Evolutionary conservation across 2,329 filamentous ascomycete species (phyloP).

Genomic region (Fusarium neocosmosporiellum): DNA sequence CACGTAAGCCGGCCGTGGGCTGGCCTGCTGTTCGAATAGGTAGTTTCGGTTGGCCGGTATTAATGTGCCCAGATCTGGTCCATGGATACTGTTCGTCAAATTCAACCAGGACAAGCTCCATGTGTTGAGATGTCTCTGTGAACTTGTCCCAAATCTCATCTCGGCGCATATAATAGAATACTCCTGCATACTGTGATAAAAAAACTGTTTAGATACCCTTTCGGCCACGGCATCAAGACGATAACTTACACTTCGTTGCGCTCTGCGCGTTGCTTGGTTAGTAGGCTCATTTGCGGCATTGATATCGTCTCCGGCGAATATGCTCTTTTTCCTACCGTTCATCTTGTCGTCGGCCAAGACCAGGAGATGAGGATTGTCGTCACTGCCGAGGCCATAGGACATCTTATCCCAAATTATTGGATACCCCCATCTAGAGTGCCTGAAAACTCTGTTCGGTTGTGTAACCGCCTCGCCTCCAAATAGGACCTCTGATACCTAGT

Average conservation of each 20-base stretch:
- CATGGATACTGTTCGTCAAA: neutral
- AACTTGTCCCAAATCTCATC: neutral
- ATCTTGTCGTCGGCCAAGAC: too few species aligned
- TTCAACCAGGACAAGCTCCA: neutral
- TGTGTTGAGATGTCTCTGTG: neutral
- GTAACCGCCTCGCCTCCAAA: neutral
- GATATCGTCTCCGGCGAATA: too few species aligned
- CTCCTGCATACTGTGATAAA: neutral
- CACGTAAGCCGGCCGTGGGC: neutral
- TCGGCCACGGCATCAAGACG: neutral
- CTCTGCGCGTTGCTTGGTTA: neutral
- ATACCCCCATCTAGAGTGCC: too few species aligned
- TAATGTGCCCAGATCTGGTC: neutral
- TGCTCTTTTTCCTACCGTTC: too few species aligned
- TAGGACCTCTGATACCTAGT: neutral
- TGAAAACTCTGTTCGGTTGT: too few species aligned
- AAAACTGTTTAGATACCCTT: neutral
- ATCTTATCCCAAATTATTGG: too few species aligned
- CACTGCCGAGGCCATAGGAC: too few species aligned
- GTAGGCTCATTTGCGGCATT: too few species aligned
- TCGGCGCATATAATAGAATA: slow-evolving; percentile 5
- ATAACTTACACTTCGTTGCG: neutral
- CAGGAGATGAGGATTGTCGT: too few species aligned
- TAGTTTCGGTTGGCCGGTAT: neutral
- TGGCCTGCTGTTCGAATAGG: neutral